phyloP scores from a whole-genome alignment of 495 filamentous ascomycete species.

The Trichocladium uniseriatum region DNA sequence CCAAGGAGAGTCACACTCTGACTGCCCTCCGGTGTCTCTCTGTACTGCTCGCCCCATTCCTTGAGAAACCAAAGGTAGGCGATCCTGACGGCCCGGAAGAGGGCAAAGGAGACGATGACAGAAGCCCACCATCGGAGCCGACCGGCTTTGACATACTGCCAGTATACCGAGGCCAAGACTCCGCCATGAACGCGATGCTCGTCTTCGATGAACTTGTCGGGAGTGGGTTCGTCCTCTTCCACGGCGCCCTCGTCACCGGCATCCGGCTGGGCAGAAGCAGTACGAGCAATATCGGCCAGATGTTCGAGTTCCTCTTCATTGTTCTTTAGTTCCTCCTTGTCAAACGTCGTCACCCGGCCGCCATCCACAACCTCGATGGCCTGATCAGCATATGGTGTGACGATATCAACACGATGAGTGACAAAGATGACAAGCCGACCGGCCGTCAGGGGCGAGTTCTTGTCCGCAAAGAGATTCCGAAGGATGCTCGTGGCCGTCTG shows the following conservation, averaged over 20 bases:
- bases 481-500: conserved; percentile 67
- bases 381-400: conserved; percentile 55
- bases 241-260: conserved; percentile 12
- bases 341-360: conserved; percentile 43
- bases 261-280: not conserved
- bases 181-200: conserved; percentile 68
- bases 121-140: conserved; percentile 60
- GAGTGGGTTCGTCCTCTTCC: conserved; percentile 36
- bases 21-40: conserved; percentile 5
- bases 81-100: conserved; percentile 52
- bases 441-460: conserved; percentile 48
- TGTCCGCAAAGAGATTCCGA: conserved; percentile 48
- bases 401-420: conserved; percentile 69
- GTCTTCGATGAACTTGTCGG: conserved; percentile 75
- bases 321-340: conserved; percentile 22
- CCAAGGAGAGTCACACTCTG: not conserved
- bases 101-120: conserved; percentile 47
- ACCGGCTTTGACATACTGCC: conserved; percentile 73
- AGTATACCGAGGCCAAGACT: conserved; percentile 65
- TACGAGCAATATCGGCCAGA: conserved; percentile 6
- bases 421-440: conserved; percentile 59
- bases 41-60: conserved; percentile 72
- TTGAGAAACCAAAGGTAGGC: conserved; percentile 74
- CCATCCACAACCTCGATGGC: conserved; percentile 53
- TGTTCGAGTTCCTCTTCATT: conserved; percentile 20